phyloP scores from a whole-genome alignment of 495 filamentous ascomycete species.

The Trichoderma virens region DNA sequence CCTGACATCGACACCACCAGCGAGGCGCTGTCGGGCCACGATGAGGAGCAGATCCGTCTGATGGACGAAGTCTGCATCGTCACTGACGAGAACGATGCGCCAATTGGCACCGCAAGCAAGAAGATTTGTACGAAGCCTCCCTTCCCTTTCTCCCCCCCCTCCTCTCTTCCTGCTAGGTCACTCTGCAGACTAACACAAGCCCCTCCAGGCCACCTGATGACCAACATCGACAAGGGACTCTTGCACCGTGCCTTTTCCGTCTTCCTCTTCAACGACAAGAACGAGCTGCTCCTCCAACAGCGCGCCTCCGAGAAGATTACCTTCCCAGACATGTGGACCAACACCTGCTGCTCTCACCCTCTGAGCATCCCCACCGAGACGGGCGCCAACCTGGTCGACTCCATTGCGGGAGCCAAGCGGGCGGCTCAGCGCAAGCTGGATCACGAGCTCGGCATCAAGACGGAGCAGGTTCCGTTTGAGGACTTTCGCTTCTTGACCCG shows the following conservation, averaged over 20 bases:
- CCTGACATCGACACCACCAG: constrained; percentile 92
- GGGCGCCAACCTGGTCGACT: constrained; percentile 70
- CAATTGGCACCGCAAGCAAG: constrained; percentile 96
- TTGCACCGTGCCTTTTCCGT: constrained; percentile 96
- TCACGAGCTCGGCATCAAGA: constrained; percentile 90
- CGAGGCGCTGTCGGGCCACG: constrained; percentile 72
- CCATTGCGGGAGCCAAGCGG: constrained; percentile 75
- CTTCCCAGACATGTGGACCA: constrained; percentile 99
- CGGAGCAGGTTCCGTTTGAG: constrained; percentile 81
- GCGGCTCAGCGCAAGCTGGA: constrained; percentile 88
- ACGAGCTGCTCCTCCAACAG: constrained; percentile 88
- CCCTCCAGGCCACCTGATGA: constrained; percentile 84
- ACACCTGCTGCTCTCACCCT: constrained; percentile 98
- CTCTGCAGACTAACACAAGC: not conserved
- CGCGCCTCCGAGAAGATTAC: constrained; percentile 97
- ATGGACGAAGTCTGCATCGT: constrained; percentile 99
- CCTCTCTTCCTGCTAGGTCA: not conserved
- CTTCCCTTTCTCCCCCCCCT: no score
- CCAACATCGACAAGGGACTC: constrained; percentile 90
- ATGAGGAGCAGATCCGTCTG: constrained; percentile 92
- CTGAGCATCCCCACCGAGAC: constrained; percentile 87
- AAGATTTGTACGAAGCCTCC: constrained; percentile 67
- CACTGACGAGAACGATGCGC: constrained; percentile 79
- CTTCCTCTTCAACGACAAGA: constrained; percentile 91
- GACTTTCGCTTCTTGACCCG: constrained; percentile 90